These are phyloP conservation scores for Haplosporangium sp. DNA, from an alignment of 371 early-diverging fungal species.

Conservation along the genomic window DNA sequence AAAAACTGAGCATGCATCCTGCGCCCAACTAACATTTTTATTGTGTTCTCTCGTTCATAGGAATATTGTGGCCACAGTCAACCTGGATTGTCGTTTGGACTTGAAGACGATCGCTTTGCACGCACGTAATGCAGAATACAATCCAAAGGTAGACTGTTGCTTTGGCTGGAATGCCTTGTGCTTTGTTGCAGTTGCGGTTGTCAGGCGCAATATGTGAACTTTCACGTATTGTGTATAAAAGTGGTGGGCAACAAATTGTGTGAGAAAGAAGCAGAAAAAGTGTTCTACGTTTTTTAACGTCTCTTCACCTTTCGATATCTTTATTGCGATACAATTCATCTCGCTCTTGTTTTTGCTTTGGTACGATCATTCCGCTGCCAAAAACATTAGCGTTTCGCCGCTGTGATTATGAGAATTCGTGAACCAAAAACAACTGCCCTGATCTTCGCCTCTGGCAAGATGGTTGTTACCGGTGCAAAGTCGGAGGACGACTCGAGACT, in stretches of 20 bases:
- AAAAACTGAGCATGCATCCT: background rate
- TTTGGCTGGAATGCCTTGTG: background rate
- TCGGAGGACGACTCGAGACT: conserved; percentile 97
- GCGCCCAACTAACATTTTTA: background rate
- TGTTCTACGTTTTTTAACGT: no score
- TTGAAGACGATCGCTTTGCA: conserved; percentile 99
- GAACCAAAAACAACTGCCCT: conserved; percentile 99
- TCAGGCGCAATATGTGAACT: no score
- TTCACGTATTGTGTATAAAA: no score
- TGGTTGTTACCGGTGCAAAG: conserved; percentile 99
- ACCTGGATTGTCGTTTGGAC: conserved; percentile 99
- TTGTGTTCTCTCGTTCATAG: conserved; percentile 51
- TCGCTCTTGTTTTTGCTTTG: conserved; percentile 15
- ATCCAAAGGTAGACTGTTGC: conserved; percentile 94
- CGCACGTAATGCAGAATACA: conserved; percentile 99
- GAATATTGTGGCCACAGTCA: conserved; percentile 99
- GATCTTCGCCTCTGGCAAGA: conserved; percentile 99
- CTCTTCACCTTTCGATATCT: no score
- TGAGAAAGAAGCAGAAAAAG: no score
- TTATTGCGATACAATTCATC: conserved; percentile 17
- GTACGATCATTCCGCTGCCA: background rate
- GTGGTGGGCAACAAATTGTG: no score
- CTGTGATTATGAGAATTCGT: conserved; percentile 99
- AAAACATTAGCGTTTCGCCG: conserved; percentile 97
- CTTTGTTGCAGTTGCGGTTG: no score